A percentile compares a stretch with the other conserved stretches of the same genome.
These are phyloP conservation scores for Globisporangium orthogonon DNA, from an alignment of 352 stramenopile genomes.

Conservation along the genomic window DNA sequence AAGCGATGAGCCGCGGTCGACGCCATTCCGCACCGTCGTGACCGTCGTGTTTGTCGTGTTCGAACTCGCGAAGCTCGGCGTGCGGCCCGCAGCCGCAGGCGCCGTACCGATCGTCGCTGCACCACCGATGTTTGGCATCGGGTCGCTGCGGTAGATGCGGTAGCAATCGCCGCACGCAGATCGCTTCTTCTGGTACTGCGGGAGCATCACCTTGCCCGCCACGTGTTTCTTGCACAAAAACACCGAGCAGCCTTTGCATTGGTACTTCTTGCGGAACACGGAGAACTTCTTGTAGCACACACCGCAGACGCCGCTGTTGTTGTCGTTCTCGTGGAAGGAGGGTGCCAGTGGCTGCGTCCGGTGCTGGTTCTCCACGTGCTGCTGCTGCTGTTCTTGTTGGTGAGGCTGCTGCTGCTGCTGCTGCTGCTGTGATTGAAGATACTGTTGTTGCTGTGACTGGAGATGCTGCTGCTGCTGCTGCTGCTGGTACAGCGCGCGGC, in stretches of 20 bases:
- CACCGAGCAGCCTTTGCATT: constrained; percentile 77
- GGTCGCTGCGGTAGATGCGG: constrained; percentile 47
- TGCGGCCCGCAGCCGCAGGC: constrained; percentile 9
- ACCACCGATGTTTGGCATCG: constrained; percentile 28
- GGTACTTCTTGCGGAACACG: constrained; percentile 85
- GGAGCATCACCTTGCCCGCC: constrained; percentile 58
- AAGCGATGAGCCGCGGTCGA: constrained; percentile 10
- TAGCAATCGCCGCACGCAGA: constrained; percentile 77
- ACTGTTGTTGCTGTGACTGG: constrained; percentile 15
- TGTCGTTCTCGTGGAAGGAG: constrained; percentile 33
- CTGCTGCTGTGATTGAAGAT: not conserved
- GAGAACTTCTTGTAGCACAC: constrained; percentile 86
- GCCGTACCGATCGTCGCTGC: constrained; percentile 5
- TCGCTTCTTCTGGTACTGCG: constrained; percentile 56
- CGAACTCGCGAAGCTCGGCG: constrained; percentile 15
- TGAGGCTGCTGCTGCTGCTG: constrained; percentile 4
- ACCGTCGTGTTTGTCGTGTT: constrained; percentile 8
- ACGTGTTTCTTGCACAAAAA: constrained; percentile 80
- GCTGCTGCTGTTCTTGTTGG: constrained; percentile 4
- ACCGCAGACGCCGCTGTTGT: constrained; percentile 59
- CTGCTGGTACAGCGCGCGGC: constrained; percentile 14
- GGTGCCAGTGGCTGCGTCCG: constrained; percentile 13
- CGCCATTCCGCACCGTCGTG: constrained; percentile 3
- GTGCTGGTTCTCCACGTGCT: constrained; percentile 14
- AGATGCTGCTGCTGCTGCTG: not conserved